Evolutionary conservation across 2,329 filamentous ascomycete species (phyloP).

Genomic region (Pseudogymnoascus sp.): DNA sequence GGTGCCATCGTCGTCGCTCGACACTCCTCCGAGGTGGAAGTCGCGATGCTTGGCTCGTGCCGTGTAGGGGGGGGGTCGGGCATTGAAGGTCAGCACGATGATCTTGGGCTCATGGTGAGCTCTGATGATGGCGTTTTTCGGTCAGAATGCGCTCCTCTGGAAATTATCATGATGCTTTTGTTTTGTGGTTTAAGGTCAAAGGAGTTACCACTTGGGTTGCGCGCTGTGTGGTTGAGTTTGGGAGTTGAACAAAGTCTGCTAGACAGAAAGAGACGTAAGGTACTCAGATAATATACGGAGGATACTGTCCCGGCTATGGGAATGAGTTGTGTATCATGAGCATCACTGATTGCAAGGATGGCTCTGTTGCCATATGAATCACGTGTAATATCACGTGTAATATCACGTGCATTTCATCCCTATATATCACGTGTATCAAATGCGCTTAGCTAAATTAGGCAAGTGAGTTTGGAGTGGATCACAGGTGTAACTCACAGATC

Average conservation of each 20-base stretch:
- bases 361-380: no score
- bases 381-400: not conserved
- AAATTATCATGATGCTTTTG: not conserved
- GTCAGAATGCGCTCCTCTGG: not conserved
- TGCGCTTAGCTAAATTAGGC: slow-evolving; percentile 1
- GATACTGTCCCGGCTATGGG: not conserved
- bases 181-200: not conserved
- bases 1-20: not conserved
- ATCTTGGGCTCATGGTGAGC: not conserved
- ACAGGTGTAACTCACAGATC: not conserved
- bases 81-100: not conserved
- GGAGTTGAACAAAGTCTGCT: not conserved
- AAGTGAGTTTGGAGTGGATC: not conserved
- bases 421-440: not conserved
- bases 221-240: not conserved
- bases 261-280: not conserved
- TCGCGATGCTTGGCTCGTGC: not conserved
- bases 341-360: not conserved
- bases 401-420: not conserved
- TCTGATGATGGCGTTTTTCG: not conserved
- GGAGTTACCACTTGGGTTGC: not conserved
- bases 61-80: not conserved
- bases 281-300: not conserved
- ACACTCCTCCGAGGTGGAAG: not conserved
- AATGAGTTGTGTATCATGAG: not conserved